Conservation (phyloP, 768 basidiomycete species). For the Lyophyllum semitale region DNA sequence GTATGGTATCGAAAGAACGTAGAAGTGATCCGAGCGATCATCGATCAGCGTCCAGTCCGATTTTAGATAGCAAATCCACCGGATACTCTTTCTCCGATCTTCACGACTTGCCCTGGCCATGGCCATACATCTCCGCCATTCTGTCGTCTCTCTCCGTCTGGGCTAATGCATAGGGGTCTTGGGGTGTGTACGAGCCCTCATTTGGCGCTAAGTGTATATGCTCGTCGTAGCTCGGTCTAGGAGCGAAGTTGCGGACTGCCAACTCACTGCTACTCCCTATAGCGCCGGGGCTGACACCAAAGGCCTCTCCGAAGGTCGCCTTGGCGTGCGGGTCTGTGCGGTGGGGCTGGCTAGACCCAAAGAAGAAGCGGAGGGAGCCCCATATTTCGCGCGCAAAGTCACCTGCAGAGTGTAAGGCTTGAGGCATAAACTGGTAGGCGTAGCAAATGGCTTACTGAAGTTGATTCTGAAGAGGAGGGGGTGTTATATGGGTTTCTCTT, state of each 20-base stretch:
- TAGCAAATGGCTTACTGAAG: slow-evolving; percentile 21
- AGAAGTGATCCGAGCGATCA: neutral
- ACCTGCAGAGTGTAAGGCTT: slow-evolving; percentile 30
- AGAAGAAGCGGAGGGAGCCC: slow-evolving; percentile 63
- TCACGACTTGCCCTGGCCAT: neutral
- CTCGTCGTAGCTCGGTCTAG: slow-evolving; percentile 21
- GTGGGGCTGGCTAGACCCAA: slow-evolving; percentile 32
- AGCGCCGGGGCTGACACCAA: slow-evolving; percentile 29
- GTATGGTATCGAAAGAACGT: neutral
- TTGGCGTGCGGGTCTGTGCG: slow-evolving; percentile 23
- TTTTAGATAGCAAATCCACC: neutral
- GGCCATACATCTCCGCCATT: slow-evolving; percentile 1
- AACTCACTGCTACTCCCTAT: slow-evolving; percentile 1
- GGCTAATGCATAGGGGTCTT: neutral
- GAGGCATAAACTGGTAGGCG: neutral
- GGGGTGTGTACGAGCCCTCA: slow-evolving; percentile 1
- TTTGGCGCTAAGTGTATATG: slow-evolving; percentile 16
- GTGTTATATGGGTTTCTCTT: neutral
- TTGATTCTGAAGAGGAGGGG: slow-evolving; percentile 29
- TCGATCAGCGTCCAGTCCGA: neutral
- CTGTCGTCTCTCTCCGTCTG: neutral
- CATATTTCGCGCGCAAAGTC: slow-evolving; percentile 72
- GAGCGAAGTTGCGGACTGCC: slow-evolving; percentile 3
- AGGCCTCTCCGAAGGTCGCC: slow-evolving; percentile 38
- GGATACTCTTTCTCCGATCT: neutral